Evolutionary conservation across 1,284 basidiomycete species (phyloP).

Genomic region (Tausonia pullulans): DNA sequence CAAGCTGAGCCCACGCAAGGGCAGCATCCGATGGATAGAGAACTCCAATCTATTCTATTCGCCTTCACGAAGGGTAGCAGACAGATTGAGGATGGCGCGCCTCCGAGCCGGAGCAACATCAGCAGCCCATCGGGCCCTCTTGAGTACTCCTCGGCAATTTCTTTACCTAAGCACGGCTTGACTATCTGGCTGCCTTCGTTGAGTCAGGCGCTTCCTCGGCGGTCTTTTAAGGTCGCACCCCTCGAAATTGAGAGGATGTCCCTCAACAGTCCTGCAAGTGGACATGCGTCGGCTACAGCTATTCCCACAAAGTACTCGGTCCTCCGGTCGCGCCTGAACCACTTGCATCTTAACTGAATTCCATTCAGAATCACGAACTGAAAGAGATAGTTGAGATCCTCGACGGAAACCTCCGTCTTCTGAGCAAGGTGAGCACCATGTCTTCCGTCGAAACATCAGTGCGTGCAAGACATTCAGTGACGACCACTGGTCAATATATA

Average conservation of each 20-base stretch:
- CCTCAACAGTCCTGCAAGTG: background rate
- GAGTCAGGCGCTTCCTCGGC: background rate
- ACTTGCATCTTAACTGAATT: background rate
- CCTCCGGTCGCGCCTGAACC: background rate
- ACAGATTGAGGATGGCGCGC: too few relatives aligned
- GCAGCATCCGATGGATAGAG: too few relatives aligned
- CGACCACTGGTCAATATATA: too few relatives aligned
- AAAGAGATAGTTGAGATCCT: conserved; percentile 15
- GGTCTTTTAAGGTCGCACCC: background rate
- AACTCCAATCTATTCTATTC: too few relatives aligned
- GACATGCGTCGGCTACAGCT: background rate
- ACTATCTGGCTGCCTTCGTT: background rate
- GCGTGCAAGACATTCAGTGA: too few relatives aligned
- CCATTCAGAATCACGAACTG: background rate
- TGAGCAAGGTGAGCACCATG: too few relatives aligned
- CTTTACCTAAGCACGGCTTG: background rate
- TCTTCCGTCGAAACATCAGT: too few relatives aligned
- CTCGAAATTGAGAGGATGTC: background rate
- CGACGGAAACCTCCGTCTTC: background rate
- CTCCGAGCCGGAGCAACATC: too few relatives aligned
- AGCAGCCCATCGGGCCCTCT: conserved; percentile 11
- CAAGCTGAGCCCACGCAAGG: too few relatives aligned
- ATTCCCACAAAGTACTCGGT: background rate
- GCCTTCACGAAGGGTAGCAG: too few relatives aligned
- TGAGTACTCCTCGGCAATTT: background rate